Evolutionary conservation across 2,329 filamentous ascomycete species (phyloP), one percentile per base, ranked within the genome.

Genomic region (Talaromyces verruculosus): DNA sequence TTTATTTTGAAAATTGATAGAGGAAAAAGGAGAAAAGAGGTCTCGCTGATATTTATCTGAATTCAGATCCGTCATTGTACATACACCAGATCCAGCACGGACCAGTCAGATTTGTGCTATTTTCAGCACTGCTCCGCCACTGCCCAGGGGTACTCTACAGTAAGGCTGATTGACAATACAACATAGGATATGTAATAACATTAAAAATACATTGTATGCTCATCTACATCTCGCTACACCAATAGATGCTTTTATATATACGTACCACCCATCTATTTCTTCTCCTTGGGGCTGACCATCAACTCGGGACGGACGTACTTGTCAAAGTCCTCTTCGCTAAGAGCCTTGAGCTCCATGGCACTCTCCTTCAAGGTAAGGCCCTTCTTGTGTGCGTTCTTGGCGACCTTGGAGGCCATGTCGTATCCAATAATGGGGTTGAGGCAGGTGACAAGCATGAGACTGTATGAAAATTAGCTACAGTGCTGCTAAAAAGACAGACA

Each of bases 321-420:
- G 80, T 97, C 93, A 76, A 98, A 98, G 77, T 97, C 93, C 75
- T 91, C 91, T 76, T 89, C 88, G 70, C 89, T 94, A 71, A 98
- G 84, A 55, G 93, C 94, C 72, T 97, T 87, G 71, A 99, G 87
- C 84, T 98, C 92, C 85, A 98, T 88, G 22, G 95, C 94, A 75
- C 91, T 94, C 82, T 96, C 83, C 85, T 97, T 97, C 67, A 99
- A 87, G 28, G 93, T 97, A 61, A 94, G 82, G 39, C 93, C 93
- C 88, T 98, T 98, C 88, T 97, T 97, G 84, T 99, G 95, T 17
- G 95, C 95, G 77, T 99, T 96, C 89, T 97, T 97, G 75, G 93
- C 93, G 28, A 97, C 93, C 85, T 96, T 96, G 81, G 89, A 93
- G 62, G 93, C 93, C 91, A 96, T 96, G 78, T 97, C 93, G 81